These are phyloP conservation scores for Dillenia turbinata DNA, from an alignment of 164 flowering plant species.

Conservation along the genomic window DNA sequence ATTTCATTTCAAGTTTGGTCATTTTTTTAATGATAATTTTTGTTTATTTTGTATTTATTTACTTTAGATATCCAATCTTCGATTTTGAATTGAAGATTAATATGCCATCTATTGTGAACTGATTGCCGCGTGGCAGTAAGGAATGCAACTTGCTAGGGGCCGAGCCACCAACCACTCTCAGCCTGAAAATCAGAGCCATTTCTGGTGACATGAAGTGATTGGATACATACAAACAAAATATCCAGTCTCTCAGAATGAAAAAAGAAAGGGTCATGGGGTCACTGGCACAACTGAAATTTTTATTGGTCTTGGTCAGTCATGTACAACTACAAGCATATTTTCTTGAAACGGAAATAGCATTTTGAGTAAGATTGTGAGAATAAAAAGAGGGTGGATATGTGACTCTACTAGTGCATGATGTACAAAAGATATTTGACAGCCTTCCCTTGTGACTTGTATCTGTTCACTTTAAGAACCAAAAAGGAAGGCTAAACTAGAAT, in stretches of 20 bases:
- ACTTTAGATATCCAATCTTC: too few relatives aligned
- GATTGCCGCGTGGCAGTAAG: too few relatives aligned
- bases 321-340: neutral
- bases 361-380: neutral
- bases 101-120: too few relatives aligned
- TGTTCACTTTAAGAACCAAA: conserved; percentile 14
- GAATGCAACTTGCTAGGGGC: conserved; percentile 19
- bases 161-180: conserved; percentile 8
- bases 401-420: conserved; percentile 9
- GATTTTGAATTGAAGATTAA: too few relatives aligned
- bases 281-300: too few relatives aligned
- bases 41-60: too few relatives aligned
- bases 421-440: neutral
- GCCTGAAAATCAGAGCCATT: neutral
- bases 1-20: too few relatives aligned
- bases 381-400: conserved; percentile 11
- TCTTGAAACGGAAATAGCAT: neutral
- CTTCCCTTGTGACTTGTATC: conserved; percentile 6
- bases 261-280: too few relatives aligned
- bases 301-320: too few relatives aligned
- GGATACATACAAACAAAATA: neutral
- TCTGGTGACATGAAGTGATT: neutral
- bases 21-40: too few relatives aligned
- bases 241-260: too few relatives aligned
- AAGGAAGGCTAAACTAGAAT: conserved; percentile 5